These are phyloP conservation scores for Chenopodium album DNA, from an alignment of 148 eudicot genomes.

Conservation along the genomic window DNA sequence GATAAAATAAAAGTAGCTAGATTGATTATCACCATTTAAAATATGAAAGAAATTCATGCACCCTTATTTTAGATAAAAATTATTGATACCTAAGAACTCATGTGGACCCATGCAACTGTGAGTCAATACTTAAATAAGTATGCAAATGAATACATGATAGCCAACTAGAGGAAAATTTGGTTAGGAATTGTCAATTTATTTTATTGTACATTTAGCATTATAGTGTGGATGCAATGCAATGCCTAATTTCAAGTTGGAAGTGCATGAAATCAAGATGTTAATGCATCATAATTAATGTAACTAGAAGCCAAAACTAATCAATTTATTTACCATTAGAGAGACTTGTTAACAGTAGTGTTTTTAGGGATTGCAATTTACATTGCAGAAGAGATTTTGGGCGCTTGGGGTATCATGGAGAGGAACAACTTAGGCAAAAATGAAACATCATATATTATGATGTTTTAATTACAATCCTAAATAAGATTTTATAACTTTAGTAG, in stretches of 20 bases:
- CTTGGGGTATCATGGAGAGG: background rate
- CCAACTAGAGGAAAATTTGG: background rate
- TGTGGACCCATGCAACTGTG: background rate
- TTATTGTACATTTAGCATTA: background rate
- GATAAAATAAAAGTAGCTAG: background rate
- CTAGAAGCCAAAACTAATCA: background rate
- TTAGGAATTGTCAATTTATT: constrained; percentile 12
- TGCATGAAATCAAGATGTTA: background rate
- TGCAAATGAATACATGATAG: background rate
- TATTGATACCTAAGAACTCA: background rate
- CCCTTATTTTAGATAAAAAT: background rate
- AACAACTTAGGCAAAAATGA: background rate
- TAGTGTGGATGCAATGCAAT: background rate
- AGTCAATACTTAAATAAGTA: background rate
- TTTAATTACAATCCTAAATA: too few relatives aligned
- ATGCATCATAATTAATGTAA: constrained; percentile 1
- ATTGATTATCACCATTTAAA: constrained; percentile 4
- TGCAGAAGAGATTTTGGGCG: background rate
- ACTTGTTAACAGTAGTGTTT: background rate
- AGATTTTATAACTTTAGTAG: too few relatives aligned
- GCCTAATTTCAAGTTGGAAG: background rate
- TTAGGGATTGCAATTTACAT: background rate
- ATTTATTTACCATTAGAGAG: background rate
- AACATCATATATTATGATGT: background rate
- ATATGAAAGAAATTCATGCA: background rate